These are phyloP conservation scores for Cephalotrichum gorgonifer DNA, from an alignment of 2,329 filamentous ascomycete genomes.

Conservation along the genomic window DNA sequence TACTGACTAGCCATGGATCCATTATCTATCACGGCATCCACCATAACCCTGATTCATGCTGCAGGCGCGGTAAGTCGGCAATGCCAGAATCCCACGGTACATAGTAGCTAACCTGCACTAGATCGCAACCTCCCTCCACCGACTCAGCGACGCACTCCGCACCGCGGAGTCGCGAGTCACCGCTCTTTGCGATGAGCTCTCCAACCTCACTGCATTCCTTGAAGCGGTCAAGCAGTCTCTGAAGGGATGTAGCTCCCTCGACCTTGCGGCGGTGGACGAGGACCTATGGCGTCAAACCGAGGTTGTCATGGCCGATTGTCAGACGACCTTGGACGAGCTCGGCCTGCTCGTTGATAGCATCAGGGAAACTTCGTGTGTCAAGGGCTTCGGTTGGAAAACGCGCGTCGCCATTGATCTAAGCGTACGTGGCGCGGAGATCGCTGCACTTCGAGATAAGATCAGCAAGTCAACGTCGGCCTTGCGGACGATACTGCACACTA, in stretches of 20 bases:
- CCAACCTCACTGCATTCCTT: slow-evolving; percentile 11
- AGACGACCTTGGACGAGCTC: slow-evolving; percentile 11
- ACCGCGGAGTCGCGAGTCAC: slow-evolving; percentile 11
- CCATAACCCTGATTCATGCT: neutral
- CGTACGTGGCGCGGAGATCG: slow-evolving; percentile 10
- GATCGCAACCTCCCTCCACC: neutral
- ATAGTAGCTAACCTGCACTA: neutral
- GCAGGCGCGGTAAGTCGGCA: neutral
- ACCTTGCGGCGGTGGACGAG: slow-evolving; percentile 12
- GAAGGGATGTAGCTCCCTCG: slow-evolving; percentile 11
- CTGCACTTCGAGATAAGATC: slow-evolving; percentile 14
- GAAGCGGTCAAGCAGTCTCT: slow-evolving; percentile 11
- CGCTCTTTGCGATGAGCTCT: slow-evolving; percentile 11
- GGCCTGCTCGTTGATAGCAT: slow-evolving; percentile 7
- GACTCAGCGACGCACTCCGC: slow-evolving; percentile 5
- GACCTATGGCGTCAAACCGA: slow-evolving; percentile 14
- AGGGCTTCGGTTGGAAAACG: slow-evolving; percentile 6
- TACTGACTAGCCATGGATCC: neutral
- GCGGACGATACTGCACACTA: slow-evolving; percentile 16
- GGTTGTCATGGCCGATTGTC: slow-evolving; percentile 11
- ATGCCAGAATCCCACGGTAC: neutral
- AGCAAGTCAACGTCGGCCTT: slow-evolving; percentile 16
- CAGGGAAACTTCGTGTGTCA: slow-evolving; percentile 4
- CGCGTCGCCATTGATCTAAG: slow-evolving; percentile 10
- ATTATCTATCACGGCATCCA: neutral